phyloP scores from a whole-genome alignment of 768 basidiomycete genomes.

The Mycena chlorophos region DNA sequence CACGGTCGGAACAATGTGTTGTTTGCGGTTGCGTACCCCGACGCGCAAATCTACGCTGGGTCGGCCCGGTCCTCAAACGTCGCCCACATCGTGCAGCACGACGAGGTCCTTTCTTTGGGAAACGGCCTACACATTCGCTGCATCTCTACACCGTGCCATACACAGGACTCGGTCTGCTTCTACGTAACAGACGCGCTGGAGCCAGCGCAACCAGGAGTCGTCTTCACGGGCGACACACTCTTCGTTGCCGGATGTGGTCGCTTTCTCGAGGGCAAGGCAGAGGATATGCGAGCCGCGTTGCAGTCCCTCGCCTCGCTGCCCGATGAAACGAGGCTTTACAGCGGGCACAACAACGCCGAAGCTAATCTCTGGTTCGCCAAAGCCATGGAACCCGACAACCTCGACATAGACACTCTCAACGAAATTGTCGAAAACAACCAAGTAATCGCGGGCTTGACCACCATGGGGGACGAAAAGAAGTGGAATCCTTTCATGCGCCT shows the following conservation, averaged over 20 bases:
- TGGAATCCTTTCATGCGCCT: constrained; percentile 97
- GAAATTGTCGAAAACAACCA: constrained; percentile 58
- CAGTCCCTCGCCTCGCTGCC: constrained; percentile 73
- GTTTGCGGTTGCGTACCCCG: constrained; percentile 49
- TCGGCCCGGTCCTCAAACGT: constrained; percentile 66
- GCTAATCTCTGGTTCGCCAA: constrained; percentile 72
- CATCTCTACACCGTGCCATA: constrained; percentile 90
- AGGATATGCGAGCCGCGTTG: constrained; percentile 79
- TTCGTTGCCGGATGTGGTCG: constrained; percentile 88
- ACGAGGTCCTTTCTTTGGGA: constrained; percentile 76
- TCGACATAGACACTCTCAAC: constrained; percentile 57
- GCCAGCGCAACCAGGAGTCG: constrained; percentile 62
- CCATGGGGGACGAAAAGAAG: constrained; percentile 89
- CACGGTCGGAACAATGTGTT: constrained; percentile 88
- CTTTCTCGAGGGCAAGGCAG: constrained; percentile 87
- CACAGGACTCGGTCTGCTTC: constrained; percentile 95
- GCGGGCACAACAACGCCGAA: constrained; percentile 90
- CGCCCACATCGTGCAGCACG: constrained; percentile 76
- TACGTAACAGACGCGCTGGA: constrained; percentile 58
- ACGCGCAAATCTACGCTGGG: constrained; percentile 75
- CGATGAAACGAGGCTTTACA: constrained; percentile 76
- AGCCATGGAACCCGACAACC: constrained; percentile 58
- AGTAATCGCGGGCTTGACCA: constrained; percentile 77
- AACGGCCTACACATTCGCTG: constrained; percentile 64
- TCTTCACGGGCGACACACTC: constrained; percentile 95